Conservation (phyloP, 1,284 basidiomycete genomes). For the Cutaneotrichosporon sp. region DNA sequence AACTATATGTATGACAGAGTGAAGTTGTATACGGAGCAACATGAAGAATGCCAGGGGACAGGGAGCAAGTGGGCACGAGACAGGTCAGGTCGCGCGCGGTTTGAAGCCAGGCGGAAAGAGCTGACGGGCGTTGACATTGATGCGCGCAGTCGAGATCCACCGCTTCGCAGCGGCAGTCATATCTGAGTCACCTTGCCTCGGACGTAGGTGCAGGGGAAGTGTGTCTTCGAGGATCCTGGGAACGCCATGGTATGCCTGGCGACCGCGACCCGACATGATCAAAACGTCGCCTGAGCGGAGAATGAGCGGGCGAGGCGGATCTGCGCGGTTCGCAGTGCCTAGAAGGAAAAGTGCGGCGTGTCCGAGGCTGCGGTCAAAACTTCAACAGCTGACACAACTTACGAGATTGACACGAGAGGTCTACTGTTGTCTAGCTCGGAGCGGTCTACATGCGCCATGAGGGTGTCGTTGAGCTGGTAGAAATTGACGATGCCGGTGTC, state of each 20-base stretch:
- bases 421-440: conserved; percentile 70
- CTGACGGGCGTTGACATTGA: conserved; percentile 87
- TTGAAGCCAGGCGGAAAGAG: conserved; percentile 51
- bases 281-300: conserved; percentile 80
- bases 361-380: conserved; percentile 61
- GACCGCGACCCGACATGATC: conserved; percentile 81
- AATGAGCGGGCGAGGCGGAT: conserved; percentile 69
- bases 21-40: too few species aligned
- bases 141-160: conserved; percentile 52
- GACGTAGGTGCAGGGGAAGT: conserved; percentile 61
- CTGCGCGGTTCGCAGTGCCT: conserved; percentile 71
- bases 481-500: conserved; percentile 94
- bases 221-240: conserved; percentile 77
- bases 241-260: conserved; percentile 84
- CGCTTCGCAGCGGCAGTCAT: conserved; percentile 53
- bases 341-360: conserved; percentile 81
- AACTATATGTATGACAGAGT: too few species aligned
- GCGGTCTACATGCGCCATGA: conserved; percentile 90
- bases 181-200: conserved; percentile 25
- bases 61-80: background rate
- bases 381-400: conserved; percentile 29
- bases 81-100: background rate
- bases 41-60: background rate
- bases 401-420: conserved; percentile 87
- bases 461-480: conserved; percentile 74